Conservation (phyloP, 768 basidiomycete species). For the Strobilomyces echinocephalus region DNA sequence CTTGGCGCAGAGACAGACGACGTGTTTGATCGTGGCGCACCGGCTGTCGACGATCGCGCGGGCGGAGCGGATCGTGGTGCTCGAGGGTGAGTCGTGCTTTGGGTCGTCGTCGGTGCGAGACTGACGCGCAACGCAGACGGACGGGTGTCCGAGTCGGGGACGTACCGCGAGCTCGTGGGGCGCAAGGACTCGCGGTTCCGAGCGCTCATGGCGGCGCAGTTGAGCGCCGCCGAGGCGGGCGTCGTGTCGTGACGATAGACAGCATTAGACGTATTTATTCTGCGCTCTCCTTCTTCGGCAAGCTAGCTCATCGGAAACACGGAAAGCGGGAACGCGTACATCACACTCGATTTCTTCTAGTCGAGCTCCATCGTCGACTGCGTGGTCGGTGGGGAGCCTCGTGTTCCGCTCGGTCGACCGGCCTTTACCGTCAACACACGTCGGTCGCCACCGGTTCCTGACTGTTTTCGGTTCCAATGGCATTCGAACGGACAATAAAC, state of each 20-base stretch:
- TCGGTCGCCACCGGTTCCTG: too few relatives aligned
- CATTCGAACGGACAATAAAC: too few relatives aligned
- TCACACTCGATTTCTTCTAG: too few relatives aligned
- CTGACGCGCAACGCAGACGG: conserved; percentile 45
- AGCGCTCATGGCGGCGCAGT: conserved; percentile 83
- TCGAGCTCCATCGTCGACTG: too few relatives aligned
- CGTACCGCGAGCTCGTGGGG: conserved; percentile 73
- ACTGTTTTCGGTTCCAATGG: too few relatives aligned
- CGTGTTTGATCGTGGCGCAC: conserved; percentile 87
- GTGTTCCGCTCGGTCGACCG: too few relatives aligned
- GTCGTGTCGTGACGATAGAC: conserved; percentile 5
- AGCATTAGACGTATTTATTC: conserved; percentile 5
- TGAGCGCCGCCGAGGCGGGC: conserved; percentile 44
- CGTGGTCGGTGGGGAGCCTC: too few relatives aligned
- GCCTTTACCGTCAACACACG: too few relatives aligned
- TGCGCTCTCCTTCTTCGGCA: neutral
- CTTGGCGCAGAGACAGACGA: conserved; percentile 70
- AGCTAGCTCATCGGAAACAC: neutral
- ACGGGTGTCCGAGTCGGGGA: conserved; percentile 74
- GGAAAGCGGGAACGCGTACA: too few relatives aligned
- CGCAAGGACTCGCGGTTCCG: conserved; percentile 76
- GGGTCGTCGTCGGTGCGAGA: neutral
- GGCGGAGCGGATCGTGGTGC: conserved; percentile 84
- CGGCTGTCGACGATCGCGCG: conserved; percentile 85
- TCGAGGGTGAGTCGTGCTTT: conserved; percentile 56